Conservation (phyloP, 2,329 filamentous ascomycete genomes). For the Emergomyces orientalis region DNA sequence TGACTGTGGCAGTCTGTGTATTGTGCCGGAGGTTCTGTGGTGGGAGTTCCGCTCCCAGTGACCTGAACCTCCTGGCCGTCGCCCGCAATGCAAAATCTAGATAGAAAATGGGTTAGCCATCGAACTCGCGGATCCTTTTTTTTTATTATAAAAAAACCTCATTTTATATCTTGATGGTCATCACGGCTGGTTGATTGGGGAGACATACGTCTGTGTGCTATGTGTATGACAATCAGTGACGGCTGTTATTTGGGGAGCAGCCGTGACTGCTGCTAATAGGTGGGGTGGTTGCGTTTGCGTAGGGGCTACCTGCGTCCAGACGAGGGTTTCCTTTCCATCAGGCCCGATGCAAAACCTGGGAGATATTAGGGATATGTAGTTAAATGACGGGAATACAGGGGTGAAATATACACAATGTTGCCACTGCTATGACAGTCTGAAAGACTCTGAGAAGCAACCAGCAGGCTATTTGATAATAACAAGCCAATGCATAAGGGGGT, state of each 20-base stretch:
- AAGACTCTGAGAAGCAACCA: slow-evolving; percentile 16
- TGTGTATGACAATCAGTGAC: slow-evolving; percentile 48
- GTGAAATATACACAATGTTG: slow-evolving; percentile 21
- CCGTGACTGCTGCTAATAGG: slow-evolving; percentile 23
- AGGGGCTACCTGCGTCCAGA: slow-evolving; percentile 18
- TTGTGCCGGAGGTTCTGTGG: slow-evolving; percentile 47
- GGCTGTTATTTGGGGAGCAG: slow-evolving; percentile 34
- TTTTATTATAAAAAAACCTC: too few relatives aligned
- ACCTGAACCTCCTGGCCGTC: slow-evolving; percentile 32
- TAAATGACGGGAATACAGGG: neutral
- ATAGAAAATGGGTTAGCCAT: neutral
- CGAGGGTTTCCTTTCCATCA: slow-evolving; percentile 22
- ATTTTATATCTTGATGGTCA: neutral
- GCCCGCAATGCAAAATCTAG: slow-evolving; percentile 28
- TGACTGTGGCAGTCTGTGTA: slow-evolving; percentile 60
- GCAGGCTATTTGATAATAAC: neutral
- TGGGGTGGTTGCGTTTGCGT: slow-evolving; percentile 16
- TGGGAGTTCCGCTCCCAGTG: slow-evolving; percentile 42
- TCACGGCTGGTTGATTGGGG: neutral
- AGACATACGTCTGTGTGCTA: slow-evolving; percentile 33
- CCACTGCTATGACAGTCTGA: slow-evolving; percentile 27
- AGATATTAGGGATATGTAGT: neutral
- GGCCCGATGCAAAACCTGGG: slow-evolving; percentile 23
- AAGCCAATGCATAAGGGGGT: neutral
- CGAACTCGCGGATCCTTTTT: too few relatives aligned